A percentile compares a stretch with the other conserved stretches of the same genome.
phyloP scores from a whole-genome alignment of 768 basidiomycete genomes.

The Trametes cinnabarina region DNA sequence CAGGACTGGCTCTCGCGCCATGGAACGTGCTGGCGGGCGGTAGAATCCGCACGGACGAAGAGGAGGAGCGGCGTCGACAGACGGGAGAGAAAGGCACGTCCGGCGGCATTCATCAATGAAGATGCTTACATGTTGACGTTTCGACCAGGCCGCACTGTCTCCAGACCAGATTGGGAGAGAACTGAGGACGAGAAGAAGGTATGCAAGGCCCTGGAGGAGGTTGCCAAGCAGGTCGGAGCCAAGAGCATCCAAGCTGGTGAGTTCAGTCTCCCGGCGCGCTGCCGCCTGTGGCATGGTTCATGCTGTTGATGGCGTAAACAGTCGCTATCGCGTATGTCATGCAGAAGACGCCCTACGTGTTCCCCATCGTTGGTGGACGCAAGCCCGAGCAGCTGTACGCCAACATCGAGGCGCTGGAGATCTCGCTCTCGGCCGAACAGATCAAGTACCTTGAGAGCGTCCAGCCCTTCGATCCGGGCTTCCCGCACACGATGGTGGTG shows the following conservation, averaged over 20 bases:
- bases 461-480: slow-evolving; percentile 46
- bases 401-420: slow-evolving; percentile 49
- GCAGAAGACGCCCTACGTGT: slow-evolving; percentile 47
- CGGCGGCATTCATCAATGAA: too few species aligned
- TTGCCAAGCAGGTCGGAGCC: slow-evolving; percentile 48
- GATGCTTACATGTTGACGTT: too few species aligned
- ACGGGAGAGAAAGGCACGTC: slow-evolving; percentile 25
- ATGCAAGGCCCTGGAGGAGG: slow-evolving; percentile 46
- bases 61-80: slow-evolving; percentile 24
- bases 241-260: slow-evolving; percentile 16
- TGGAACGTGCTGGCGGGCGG: slow-evolving; percentile 23
- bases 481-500: slow-evolving; percentile 33
- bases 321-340: slow-evolving; percentile 55
- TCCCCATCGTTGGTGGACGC: slow-evolving; percentile 44
- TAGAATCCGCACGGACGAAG: slow-evolving; percentile 23
- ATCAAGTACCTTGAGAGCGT: slow-evolving; percentile 44
- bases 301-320: slow-evolving; percentile 6
- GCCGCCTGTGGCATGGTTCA: background rate
- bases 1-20: slow-evolving; percentile 27
- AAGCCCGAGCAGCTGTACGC: slow-evolving; percentile 50
- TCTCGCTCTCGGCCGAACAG: slow-evolving; percentile 43
- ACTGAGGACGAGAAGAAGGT: slow-evolving; percentile 44
- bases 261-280: background rate
- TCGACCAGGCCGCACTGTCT: slow-evolving; percentile 32
- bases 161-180: slow-evolving; percentile 41